Evolutionary conservation across 2,329 filamentous ascomycete species (phyloP), one percentile per base, ranked within the genome.

Genomic region (Diaporthe ampelina): DNA sequence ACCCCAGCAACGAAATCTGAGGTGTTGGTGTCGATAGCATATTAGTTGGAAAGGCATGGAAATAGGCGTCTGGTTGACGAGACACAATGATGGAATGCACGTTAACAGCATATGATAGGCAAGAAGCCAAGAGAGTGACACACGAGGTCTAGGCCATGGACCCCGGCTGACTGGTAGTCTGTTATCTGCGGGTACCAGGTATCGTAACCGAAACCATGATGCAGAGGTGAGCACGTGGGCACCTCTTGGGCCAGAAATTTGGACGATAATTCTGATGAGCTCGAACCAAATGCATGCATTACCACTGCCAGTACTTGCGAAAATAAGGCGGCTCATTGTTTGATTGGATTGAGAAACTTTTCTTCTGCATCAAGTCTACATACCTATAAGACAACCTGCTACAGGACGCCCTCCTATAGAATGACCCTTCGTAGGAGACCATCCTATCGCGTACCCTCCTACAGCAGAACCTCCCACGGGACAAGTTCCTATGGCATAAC

Each of bases 1-100:
- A 95, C 82, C 91, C 92, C 26, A 94, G 92, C 84, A 95, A 95
- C 82, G 91, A 92, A 83, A 83, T 87, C 26, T 91, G 82, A 81
- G 69, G 24, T 48, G 45, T 21, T 15, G 29, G 17, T 45, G 71
- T 9, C 4, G 19, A 10, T 10, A 59, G 21, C 4, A 37, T 26
- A n/a, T 19, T 19, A 69, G 21, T 24, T 19, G 50, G n/a, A 32
- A 15, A 35, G 24, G 58, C 29, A 32, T 54, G 43, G 48, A 24
- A 17, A 35, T 40, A 48, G 63, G 37, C 24, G 37, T 58, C 13
- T 17, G 56, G 54, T 72, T 35, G 40, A 19, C 21, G 29, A 52
- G 73, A 21, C 3, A 24, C 35, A 13, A 32, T 26, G 24, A 40
- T n/a, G 45, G 57, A 32, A 48, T 21, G 61, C n/a, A 58, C 24